phyloP scores from a whole-genome alignment of 768 basidiomycete genomes.

The Russula earlei region DNA sequence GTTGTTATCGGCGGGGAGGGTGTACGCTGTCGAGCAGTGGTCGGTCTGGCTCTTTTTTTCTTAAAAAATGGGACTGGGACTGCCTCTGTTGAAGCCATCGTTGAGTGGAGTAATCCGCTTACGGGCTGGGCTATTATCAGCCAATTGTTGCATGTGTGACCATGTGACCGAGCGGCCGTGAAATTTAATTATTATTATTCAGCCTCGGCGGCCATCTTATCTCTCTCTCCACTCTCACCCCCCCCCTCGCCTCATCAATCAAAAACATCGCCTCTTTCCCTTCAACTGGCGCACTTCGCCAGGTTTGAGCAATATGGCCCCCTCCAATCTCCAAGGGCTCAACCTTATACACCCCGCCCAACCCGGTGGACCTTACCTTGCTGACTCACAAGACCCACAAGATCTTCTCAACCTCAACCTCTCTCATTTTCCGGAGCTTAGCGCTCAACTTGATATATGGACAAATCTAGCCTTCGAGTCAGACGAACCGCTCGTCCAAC shows the following conservation, averaged over 20 bases:
- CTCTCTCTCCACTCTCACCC: background rate
- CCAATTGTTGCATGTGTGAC: no score
- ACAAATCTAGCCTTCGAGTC: conserved; percentile 72
- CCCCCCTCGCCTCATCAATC: no score
- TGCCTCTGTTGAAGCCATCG: conserved; percentile 27
- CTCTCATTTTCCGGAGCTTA: conserved; percentile 62
- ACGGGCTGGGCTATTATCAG: no score
- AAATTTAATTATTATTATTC: background rate
- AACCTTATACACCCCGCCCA: conserved; percentile 61
- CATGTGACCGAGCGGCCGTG: background rate
- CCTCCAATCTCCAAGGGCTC: conserved; percentile 65
- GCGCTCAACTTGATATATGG: conserved; percentile 76
- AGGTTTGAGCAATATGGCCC: conserved; percentile 37
- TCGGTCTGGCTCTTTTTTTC: conserved; percentile 72
- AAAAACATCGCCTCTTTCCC: background rate
- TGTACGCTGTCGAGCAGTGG: conserved; percentile 68
- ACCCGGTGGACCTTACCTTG: conserved; percentile 29
- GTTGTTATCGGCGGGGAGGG: conserved; percentile 57
- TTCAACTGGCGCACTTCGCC: background rate
- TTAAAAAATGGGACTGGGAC: conserved; percentile 81
- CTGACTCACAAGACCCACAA: conserved; percentile 36
- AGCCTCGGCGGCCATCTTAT: background rate
- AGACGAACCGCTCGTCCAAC: conserved; percentile 49
- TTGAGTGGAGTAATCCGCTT: no score
- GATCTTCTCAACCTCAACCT: conserved; percentile 56